Conservation (phyloP, 257 asterid species). For the Linaria vulgaris region DNA sequence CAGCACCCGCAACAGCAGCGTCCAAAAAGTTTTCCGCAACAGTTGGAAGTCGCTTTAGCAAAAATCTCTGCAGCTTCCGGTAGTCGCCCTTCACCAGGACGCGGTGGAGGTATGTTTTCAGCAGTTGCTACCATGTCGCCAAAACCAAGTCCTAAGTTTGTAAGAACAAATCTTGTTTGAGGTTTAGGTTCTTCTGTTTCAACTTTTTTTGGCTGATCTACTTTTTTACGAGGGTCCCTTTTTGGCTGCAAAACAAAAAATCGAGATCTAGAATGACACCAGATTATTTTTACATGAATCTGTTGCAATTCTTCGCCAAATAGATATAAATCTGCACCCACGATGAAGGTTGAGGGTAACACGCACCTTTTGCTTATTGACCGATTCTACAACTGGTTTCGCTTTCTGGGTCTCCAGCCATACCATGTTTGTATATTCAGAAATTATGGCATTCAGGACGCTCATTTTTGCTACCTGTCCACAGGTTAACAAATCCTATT, state of each 20-base stretch:
- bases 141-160: constrained; percentile 55
- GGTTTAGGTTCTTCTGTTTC: constrained; percentile 42
- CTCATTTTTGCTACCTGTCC: constrained; percentile 80
- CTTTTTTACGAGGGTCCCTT: constrained; percentile 29
- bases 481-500: constrained; percentile 18
- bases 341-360: constrained; percentile 11
- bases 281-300: not conserved
- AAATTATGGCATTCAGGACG: constrained; percentile 41
- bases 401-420: constrained; percentile 51
- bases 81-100: constrained; percentile 26
- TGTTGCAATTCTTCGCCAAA: not conserved
- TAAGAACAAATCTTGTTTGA: constrained; percentile 30
- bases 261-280: too few species aligned
- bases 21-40: constrained; percentile 61
- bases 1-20: constrained; percentile 89
- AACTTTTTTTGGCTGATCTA: too few species aligned
- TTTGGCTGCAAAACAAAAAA: not conserved
- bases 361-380: constrained; percentile 45
- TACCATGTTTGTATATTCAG: constrained; percentile 69
- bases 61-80: constrained; percentile 60
- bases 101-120: constrained; percentile 66
- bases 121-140: constrained; percentile 69
- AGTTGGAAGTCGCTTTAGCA: constrained; percentile 59
- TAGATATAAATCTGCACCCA: constrained; percentile 15
- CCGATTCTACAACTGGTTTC: constrained; percentile 35